Conservation (phyloP, 2,329 filamentous ascomycete genomes). For the Penicillium fuscoglaucum region DNA sequence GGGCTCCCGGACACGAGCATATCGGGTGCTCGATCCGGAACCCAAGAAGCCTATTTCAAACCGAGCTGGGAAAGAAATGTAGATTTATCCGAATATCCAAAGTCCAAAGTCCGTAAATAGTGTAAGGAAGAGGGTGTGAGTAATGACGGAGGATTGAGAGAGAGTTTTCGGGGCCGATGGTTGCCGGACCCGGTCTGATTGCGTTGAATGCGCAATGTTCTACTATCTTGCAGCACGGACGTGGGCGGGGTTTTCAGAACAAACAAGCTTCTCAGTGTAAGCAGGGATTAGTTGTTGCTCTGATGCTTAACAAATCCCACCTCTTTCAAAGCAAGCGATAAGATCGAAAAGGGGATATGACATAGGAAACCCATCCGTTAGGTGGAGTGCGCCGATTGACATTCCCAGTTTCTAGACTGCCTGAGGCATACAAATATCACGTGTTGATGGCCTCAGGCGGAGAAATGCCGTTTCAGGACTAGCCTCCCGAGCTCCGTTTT, state of each 20-base stretch:
- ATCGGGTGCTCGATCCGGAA: slow-evolving; percentile 44
- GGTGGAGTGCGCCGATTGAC: slow-evolving; percentile 23
- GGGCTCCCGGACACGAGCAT: slow-evolving; percentile 45
- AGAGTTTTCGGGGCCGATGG: slow-evolving; percentile 26
- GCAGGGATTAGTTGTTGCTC: slow-evolving; percentile 24
- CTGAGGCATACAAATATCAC: slow-evolving; percentile 32
- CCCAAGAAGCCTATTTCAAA: slow-evolving; percentile 29
- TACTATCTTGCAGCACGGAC: slow-evolving; percentile 32
- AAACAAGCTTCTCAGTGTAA: slow-evolving; percentile 32
- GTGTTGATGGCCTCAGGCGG: slow-evolving; percentile 26
- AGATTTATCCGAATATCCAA: not conserved
- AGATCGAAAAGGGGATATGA: slow-evolving; percentile 15
- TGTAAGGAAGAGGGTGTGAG: not conserved
- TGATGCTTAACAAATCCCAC: slow-evolving; percentile 29
- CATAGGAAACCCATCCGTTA: slow-evolving; percentile 29
- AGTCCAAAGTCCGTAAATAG: not conserved
- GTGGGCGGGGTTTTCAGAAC: slow-evolving; percentile 27
- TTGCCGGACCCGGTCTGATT: slow-evolving; percentile 26
- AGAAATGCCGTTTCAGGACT: slow-evolving; percentile 30
- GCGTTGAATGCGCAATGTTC: slow-evolving; percentile 27
- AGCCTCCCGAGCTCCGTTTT: slow-evolving; percentile 39
- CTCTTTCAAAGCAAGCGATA: slow-evolving; percentile 12
- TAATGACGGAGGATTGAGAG: slow-evolving; percentile 6
- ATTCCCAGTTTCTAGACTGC: slow-evolving; percentile 17
- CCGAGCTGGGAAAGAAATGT: slow-evolving; percentile 8